Evolutionary conservation across 495 filamentous ascomycete species (phyloP).

Genomic region (Aspergillus taichungensis): DNA sequence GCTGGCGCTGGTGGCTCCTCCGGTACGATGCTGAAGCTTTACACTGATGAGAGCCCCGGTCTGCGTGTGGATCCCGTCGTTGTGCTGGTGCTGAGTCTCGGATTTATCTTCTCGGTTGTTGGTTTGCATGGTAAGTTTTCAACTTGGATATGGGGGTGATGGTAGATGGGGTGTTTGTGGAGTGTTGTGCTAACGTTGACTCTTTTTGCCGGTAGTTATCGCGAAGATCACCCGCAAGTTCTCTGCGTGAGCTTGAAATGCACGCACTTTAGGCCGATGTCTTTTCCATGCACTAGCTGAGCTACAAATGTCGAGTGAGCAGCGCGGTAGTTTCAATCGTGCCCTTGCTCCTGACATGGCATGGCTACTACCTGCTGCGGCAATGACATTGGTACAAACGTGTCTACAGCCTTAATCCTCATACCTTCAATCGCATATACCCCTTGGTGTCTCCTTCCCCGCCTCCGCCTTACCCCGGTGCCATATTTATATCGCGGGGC

Average conservation of each 20-base stretch:
- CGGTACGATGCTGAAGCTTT: conserved; percentile 98
- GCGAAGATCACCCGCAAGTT: conserved; percentile 93
- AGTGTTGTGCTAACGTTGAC: background rate
- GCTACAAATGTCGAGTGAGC: background rate
- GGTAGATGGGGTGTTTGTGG: background rate
- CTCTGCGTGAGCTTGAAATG: conserved; percentile 41
- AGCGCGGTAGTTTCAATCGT: background rate
- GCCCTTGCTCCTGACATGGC: background rate
- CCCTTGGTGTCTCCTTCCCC: conserved; percentile 11
- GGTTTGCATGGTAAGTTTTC: conserved; percentile 78
- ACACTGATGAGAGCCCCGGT: conserved; percentile 95
- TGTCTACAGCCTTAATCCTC: background rate
- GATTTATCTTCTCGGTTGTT: conserved; percentile 98
- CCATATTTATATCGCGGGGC: conserved; percentile 1
- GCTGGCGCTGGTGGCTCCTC: conserved; percentile 93
- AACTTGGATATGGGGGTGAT: background rate
- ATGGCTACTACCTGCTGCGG: background rate
- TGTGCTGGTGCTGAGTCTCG: conserved; percentile 85
- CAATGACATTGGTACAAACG: background rate
- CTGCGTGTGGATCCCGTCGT: conserved; percentile 96
- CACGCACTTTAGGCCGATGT: background rate
- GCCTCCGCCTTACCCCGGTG: conserved; percentile 8
- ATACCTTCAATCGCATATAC: conserved; percentile 15
- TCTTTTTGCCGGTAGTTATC: conserved; percentile 55
- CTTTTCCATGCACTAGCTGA: too few species aligned